Evolutionary conservation across 768 basidiomycete genomes (phyloP), one percentile per base, ranked within the genome.

Genomic region (Podaxis sp.): DNA sequence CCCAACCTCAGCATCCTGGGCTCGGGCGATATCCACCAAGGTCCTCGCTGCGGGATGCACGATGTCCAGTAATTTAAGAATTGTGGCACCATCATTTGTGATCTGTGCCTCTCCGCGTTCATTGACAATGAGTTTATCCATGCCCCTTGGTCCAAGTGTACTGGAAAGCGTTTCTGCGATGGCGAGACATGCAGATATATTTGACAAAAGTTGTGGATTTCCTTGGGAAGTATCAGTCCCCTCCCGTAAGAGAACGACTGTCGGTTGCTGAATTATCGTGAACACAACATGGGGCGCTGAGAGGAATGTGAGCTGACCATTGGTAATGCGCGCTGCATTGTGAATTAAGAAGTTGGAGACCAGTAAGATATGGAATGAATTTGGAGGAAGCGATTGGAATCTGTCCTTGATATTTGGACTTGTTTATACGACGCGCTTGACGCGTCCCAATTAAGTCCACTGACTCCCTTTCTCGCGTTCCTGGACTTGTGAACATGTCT

Each of bases 1-100:
- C 58, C 97, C 97, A 51, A 98, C 94, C 74, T 98, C 96, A 19
- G 96, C 96, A 73, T 98, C 97, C 76, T 98, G 96, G 13, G 97
- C 96, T 36, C 97, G 87, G 47, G 95, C 97, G 72, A 98, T 98
- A 70, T 99, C 97, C 52, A 98, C 97, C 62, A 99, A 81, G n/a
- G 95, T 96, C 71, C 93, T 86, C 22, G 97, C 97, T 60, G 97
- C 96, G 52, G 97, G 97, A 75, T 99, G 97, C 1, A 99, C 90
- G 72, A 99, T 96, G 66, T 99, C 97, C 65, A 99, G 85, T 64
- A 99, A 83, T 76, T 97, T 96, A 71, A 99, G 82, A 72, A 99
- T 97, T 64, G 97, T 99, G 38, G 97, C 97, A 63, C 97, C 97
- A 84, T 99, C 97, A 76, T 99, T 99, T 22, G 97, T 98, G 72